A percentile compares a stretch with the other conserved stretches of the same genome.
Conservation (phyloP, 2,329 filamentous ascomycete species). For the Colletotrichum somersetense region DNA sequence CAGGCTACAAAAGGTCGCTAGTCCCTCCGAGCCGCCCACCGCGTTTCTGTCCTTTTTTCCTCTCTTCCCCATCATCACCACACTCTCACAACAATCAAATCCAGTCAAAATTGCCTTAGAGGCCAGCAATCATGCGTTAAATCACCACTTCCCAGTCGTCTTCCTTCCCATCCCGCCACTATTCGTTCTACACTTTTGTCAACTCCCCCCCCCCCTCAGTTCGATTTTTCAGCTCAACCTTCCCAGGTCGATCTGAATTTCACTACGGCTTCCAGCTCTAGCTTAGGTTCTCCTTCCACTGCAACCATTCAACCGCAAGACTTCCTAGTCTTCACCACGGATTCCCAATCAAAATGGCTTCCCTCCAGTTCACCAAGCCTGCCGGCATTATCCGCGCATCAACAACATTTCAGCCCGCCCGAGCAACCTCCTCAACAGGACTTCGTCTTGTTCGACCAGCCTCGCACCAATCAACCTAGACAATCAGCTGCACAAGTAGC, state of each 20-base stretch:
- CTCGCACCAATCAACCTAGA: constrained; percentile 59
- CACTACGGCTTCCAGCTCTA: constrained; percentile 76
- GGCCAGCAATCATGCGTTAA: constrained; percentile 38
- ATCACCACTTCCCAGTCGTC: constrained; percentile 15
- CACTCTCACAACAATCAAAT: constrained; percentile 47
- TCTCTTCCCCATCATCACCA: constrained; percentile 62
- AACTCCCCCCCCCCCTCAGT: constrained; percentile 74
- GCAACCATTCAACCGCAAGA: constrained; percentile 74
- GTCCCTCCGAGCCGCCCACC: constrained; percentile 45
- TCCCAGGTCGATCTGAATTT: constrained; percentile 85
- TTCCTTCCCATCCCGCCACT: constrained; percentile 32
- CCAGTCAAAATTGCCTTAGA: background rate
- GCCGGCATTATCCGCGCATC: constrained; percentile 71
- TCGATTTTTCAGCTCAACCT: constrained; percentile 77
- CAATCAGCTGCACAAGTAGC: constrained; percentile 51
- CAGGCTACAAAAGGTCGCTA: constrained; percentile 40
- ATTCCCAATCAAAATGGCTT: constrained; percentile 85
- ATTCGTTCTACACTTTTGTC: constrained; percentile 64
- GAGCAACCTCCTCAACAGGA: constrained; percentile 70
- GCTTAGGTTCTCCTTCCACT: constrained; percentile 68
- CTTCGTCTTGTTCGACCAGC: constrained; percentile 82
- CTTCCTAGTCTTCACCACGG: constrained; percentile 85
- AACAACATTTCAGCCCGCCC: constrained; percentile 63
- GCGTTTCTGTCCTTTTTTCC: constrained; percentile 51
- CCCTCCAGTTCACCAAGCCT: constrained; percentile 74